Conservation (phyloP, 371 early-diverging fungal genomes). For the Choanephora cucurbitarum region DNA sequence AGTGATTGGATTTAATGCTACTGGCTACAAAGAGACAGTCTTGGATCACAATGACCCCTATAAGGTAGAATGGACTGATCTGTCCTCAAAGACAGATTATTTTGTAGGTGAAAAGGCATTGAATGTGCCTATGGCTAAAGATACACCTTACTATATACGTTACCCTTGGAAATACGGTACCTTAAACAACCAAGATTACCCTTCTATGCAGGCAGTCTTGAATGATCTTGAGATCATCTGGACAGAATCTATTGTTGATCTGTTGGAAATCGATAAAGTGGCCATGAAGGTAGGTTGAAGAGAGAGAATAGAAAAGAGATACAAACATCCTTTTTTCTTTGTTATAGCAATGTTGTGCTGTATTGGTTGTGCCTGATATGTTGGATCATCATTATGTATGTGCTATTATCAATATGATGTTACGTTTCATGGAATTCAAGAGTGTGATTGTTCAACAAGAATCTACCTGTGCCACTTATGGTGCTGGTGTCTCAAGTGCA, state of each 20-base stretch:
- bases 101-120: constrained; percentile 67
- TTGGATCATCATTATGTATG: constrained; percentile 65
- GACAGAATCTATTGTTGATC: constrained; percentile 68
- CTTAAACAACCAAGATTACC: constrained; percentile 76
- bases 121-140: constrained; percentile 39
- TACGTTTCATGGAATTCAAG: constrained; percentile 77
- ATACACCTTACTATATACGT: constrained; percentile 42
- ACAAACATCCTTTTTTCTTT: no score
- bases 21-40: constrained; percentile 67
- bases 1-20: constrained; percentile 73
- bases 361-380: constrained; percentile 80
- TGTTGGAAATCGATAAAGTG: constrained; percentile 65
- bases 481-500: constrained; percentile 85
- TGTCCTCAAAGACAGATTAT: constrained; percentile 36
- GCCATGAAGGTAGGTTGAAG: no score
- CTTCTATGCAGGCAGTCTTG: constrained; percentile 61
- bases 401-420: constrained; percentile 66
- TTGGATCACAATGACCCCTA: constrained; percentile 91
- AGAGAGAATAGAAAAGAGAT: no score
- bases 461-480: constrained; percentile 82
- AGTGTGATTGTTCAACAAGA: constrained; percentile 79
- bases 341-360: constrained; percentile 68
- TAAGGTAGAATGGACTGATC: constrained; percentile 82
- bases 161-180: constrained; percentile 77
- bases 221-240: constrained; percentile 82